Percentiles rank a stretch among this genome's conserved stretches.
Evolutionary conservation across 2,329 filamentous ascomycete species (phyloP).

Genomic region (Mycocentrospora acerina): DNA sequence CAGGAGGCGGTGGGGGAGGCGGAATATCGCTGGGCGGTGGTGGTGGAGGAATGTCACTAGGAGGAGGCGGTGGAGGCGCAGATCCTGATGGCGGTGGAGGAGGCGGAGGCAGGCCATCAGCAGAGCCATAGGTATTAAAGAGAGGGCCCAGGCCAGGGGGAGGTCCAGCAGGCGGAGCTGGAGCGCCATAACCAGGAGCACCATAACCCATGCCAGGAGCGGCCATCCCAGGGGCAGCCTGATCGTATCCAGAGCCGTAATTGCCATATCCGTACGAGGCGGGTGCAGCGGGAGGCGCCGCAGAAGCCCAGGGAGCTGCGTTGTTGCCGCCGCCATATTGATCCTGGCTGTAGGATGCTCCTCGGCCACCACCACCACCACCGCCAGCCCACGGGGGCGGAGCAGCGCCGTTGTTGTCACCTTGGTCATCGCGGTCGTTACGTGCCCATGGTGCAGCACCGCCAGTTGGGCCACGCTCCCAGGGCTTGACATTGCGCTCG

Average conservation of each 20-base stretch:
- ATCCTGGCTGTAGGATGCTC: conserved; percentile 29
- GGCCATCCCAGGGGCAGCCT: conserved; percentile 22
- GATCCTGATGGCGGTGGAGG: conserved; percentile 61
- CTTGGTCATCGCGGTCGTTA: conserved; percentile 47
- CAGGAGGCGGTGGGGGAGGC: conserved; percentile 52
- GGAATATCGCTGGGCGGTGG: conserved; percentile 62
- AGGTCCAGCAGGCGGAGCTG: conserved; percentile 47
- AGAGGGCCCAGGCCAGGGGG: conserved; percentile 62
- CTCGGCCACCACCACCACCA: conserved; percentile 36
- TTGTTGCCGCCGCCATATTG: conserved; percentile 36
- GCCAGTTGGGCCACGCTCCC: conserved; percentile 83
- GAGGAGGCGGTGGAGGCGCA: conserved; percentile 63
- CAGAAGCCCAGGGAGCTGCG: conserved; percentile 44
- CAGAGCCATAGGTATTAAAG: conserved; percentile 65
- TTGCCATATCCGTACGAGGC: conserved; percentile 47
- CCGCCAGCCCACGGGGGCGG: conserved; percentile 45
- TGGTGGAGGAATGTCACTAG: conserved; percentile 53
- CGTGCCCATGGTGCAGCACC: conserved; percentile 76
- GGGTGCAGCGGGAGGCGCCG: conserved; percentile 31
- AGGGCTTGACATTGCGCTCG: conserved; percentile 70
- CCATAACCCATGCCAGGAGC: conserved; percentile 44
- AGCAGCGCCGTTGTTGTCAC: conserved; percentile 40
- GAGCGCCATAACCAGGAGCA: conserved; percentile 45
- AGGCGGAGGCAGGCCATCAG: conserved; percentile 60
- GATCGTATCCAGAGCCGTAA: conserved; percentile 34